Evolutionary conservation across 495 filamentous ascomycete genomes (phyloP).

Genomic region (Tirmania nivea): DNA sequence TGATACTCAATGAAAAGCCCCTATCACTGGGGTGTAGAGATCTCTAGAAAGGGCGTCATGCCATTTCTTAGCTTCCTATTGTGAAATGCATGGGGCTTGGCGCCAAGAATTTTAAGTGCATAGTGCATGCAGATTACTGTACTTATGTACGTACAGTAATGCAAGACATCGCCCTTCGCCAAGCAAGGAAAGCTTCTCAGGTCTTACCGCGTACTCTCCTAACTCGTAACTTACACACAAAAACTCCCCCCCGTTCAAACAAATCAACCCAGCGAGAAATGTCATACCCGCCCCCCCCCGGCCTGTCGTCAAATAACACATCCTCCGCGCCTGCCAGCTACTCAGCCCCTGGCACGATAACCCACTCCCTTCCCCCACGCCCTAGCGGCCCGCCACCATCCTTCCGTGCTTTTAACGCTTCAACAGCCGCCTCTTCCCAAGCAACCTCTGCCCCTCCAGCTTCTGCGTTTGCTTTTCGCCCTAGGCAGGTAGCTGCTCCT

Average conservation of each 20-base stretch:
- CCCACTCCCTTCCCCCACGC: neutral
- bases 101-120: no score
- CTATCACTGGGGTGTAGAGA: no score
- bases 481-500: slow-evolving; percentile 35
- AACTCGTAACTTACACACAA: no score
- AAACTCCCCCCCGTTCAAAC: neutral
- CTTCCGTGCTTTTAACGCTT: neutral
- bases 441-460: slow-evolving; percentile 10
- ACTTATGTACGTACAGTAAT: no score
- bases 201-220: no score
- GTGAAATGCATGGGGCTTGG: no score
- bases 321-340: neutral
- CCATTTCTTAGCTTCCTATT: no score
- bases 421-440: neutral
- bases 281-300: neutral
- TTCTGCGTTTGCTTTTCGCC: slow-evolving; percentile 40
- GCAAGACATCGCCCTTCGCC: no score
- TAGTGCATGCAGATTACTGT: no score
- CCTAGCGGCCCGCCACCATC: neutral
- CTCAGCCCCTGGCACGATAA: neutral
- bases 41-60: no score
- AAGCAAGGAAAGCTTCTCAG: no score
- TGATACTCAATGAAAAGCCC: no score
- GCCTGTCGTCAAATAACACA: neutral
- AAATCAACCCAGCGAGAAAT: neutral